These are phyloP conservation scores for Talaromyces borbonicus DNA, from an alignment of 495 filamentous ascomycete genomes.

Conservation along the genomic window DNA sequence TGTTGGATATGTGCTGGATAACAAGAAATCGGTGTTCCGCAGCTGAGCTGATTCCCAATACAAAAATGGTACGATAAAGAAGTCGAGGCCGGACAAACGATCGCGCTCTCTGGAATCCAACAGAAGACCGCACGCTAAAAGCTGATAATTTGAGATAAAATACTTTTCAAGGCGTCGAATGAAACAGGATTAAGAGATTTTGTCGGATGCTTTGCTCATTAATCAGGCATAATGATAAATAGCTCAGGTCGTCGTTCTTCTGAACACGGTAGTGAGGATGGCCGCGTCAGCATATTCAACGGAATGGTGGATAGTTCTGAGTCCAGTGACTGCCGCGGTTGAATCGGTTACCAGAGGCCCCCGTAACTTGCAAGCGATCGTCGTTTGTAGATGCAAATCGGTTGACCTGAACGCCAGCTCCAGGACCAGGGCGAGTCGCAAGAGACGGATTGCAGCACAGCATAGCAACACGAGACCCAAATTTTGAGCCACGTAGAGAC, in stretches of 20 bases:
- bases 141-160: conserved; percentile 2
- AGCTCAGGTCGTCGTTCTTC: background rate
- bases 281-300: conserved; percentile 13
- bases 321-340: conserved; percentile 30
- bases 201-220: background rate
- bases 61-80: conserved; percentile 8
- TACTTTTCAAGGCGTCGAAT: background rate
- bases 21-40: conserved; percentile 4
- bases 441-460: conserved; percentile 91
- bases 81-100: conserved; percentile 1
- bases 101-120: conserved; percentile 2
- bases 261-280: background rate
- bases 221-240: conserved; percentile 4
- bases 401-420: conserved; percentile 52
- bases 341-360: conserved; percentile 24
- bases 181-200: conserved; percentile 1
- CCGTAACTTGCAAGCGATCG: conserved; percentile 25
- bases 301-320: conserved; percentile 27
- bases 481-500: conserved; percentile 94
- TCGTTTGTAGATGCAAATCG: conserved; percentile 49
- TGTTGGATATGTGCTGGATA: conserved; percentile 5
- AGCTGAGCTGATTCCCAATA: conserved; percentile 1
- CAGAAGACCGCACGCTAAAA: conserved; percentile 4
- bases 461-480: conserved; percentile 96
- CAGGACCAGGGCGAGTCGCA: conserved; percentile 75